Evolutionary conservation across 371 early-diverging fungal species (phyloP).

Genomic region (Dichotomocladium elegans): DNA sequence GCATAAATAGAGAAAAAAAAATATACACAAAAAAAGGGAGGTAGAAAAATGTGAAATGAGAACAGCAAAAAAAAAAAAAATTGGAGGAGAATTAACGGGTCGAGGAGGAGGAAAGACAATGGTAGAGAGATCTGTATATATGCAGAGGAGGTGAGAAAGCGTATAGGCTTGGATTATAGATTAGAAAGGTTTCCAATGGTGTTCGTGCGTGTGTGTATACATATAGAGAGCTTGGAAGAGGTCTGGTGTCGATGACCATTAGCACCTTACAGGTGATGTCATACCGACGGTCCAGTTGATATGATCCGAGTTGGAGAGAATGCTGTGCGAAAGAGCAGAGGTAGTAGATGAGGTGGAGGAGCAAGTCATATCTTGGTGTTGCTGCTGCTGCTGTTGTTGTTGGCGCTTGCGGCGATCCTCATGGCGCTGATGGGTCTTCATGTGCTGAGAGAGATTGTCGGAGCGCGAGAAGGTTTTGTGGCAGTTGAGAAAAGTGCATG

Average conservation of each 20-base stretch:
- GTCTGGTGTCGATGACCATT: too few species aligned
- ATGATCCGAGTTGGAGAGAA: background rate
- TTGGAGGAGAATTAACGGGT: background rate
- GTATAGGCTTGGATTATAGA: too few species aligned
- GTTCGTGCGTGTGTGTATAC: too few species aligned
- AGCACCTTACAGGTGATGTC: too few species aligned
- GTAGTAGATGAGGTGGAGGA: background rate
- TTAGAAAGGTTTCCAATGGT: too few species aligned
- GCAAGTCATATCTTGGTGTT: background rate
- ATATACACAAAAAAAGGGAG: background rate
- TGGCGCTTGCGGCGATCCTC: conserved; percentile 28
- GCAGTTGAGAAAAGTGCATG: conserved; percentile 66
- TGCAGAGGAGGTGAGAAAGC: background rate
- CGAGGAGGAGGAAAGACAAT: background rate
- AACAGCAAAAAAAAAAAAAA: background rate
- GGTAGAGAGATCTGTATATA: background rate
- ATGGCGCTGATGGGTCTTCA: conserved; percentile 53
- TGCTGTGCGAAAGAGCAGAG: background rate
- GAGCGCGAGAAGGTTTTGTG: conserved; percentile 77
- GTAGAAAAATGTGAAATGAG: background rate
- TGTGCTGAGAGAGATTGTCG: conserved; percentile 68
- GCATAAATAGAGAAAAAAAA: too few species aligned
- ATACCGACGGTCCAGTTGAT: too few species aligned
- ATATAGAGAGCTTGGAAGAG: background rate
- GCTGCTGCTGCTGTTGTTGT: conserved; percentile 18